Evolutionary conservation across 805 yeast species (phyloP).

Genomic region (Phaffomyces antillensis): DNA sequence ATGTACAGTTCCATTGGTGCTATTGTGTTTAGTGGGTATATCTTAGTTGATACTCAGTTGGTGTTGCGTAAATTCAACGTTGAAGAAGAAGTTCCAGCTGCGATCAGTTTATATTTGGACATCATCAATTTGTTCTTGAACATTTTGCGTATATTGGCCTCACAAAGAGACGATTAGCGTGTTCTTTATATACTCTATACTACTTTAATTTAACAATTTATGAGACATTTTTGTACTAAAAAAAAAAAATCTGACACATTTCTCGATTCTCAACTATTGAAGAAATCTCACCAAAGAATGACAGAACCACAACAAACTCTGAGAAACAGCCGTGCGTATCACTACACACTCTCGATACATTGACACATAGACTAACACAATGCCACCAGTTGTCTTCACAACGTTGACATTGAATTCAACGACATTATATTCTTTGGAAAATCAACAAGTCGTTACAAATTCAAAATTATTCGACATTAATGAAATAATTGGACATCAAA

Average conservation of each 20-base stretch:
- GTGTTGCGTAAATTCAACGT: slow-evolving; percentile 68
- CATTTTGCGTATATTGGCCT: slow-evolving; percentile 57
- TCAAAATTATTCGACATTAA: slow-evolving; percentile 40
- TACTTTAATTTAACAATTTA: background rate
- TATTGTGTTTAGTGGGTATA: slow-evolving; percentile 59
- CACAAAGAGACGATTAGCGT: slow-evolving; percentile 17
- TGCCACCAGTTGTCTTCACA: slow-evolving; percentile 31
- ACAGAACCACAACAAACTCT: background rate
- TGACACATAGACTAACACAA: background rate
- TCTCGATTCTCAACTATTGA: background rate
- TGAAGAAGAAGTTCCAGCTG: slow-evolving; percentile 81
- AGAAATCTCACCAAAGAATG: background rate
- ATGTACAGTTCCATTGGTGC: slow-evolving; percentile 72
- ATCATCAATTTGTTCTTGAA: slow-evolving; percentile 73
- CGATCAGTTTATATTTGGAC: slow-evolving; percentile 74
- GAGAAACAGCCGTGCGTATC: slow-evolving; percentile 8
- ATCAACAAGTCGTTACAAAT: slow-evolving; percentile 33
- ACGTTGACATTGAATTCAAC: slow-evolving; percentile 50
- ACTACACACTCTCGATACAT: too few relatives aligned
- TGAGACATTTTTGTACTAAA: background rate
- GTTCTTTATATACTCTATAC: background rate
- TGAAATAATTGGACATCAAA: slow-evolving; percentile 46
- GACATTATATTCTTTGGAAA: slow-evolving; percentile 52
- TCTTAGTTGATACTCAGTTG: slow-evolving; percentile 75
- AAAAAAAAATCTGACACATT: background rate